These are phyloP conservation scores for Heritiera fomes DNA, from an alignment of 345 rosid genomes.

Conservation along the genomic window DNA sequence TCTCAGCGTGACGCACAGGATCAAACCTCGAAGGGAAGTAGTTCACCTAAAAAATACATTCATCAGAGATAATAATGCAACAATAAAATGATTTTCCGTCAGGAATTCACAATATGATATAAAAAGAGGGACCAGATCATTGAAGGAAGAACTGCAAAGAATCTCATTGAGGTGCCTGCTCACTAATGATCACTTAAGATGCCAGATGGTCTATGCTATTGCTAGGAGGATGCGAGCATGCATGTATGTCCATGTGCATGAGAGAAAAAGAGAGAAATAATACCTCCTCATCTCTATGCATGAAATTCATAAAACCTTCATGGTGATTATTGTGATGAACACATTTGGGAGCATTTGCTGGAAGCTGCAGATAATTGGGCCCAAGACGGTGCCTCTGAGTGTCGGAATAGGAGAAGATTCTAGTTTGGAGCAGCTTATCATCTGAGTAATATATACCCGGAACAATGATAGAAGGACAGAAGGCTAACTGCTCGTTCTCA, in stretches of 20 bases:
- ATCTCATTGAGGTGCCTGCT: not conserved
- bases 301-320: conserved; percentile 90
- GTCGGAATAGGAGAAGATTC: conserved; percentile 85
- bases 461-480: conserved; percentile 86
- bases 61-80: not conserved
- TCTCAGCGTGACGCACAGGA: conserved; percentile 76
- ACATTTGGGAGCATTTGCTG: conserved; percentile 93
- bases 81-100: not conserved
- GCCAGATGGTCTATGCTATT: not conserved
- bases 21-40: conserved; percentile 92
- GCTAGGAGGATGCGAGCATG: not conserved
- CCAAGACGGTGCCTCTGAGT: conserved; percentile 98
- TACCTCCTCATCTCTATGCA: conserved; percentile 95
- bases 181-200: not conserved
- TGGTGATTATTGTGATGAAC: conserved; percentile 93
- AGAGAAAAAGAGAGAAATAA: not conserved
- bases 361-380: conserved; percentile 92
- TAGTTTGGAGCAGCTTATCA: conserved; percentile 84
- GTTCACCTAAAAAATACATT: conserved; percentile 57
- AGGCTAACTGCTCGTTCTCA: conserved; percentile 91
- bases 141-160: not conserved
- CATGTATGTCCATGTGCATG: not conserved
- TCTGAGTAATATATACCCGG: conserved; percentile 91
- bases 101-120: not conserved
- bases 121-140: not conserved